These are phyloP conservation scores for Backusella sp. DNA, from an alignment of 192 early-diverging fungal species.

Conservation along the genomic window DNA sequence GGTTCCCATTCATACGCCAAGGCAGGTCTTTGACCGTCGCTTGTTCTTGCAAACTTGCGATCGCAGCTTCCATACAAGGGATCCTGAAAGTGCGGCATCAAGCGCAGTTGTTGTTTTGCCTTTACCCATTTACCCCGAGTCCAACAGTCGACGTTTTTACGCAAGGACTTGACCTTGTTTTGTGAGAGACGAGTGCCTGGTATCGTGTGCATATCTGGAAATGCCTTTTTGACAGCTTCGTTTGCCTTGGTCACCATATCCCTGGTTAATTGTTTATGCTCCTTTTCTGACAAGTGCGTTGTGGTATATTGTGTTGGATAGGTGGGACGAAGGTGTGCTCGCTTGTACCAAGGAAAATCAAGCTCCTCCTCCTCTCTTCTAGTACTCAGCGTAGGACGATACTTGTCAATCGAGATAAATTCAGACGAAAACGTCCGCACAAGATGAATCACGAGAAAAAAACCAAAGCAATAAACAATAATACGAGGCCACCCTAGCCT, in stretches of 20 bases:
- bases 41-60: slow-evolving; percentile 12
- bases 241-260: background rate
- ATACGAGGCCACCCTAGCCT: slow-evolving; percentile 9
- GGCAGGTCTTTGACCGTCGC: background rate
- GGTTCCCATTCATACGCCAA: slow-evolving; percentile 25
- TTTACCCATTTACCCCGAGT: slow-evolving; percentile 29
- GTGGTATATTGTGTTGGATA: background rate
- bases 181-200: background rate
- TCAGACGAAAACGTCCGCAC: background rate
- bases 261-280: background rate
- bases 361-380: background rate
- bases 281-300: background rate
- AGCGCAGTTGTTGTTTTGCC: background rate
- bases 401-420: background rate
- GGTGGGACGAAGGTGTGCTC: background rate
- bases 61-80: slow-evolving; percentile 31
- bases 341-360: slow-evolving; percentile 16
- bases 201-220: background rate
- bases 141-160: slow-evolving; percentile 25
- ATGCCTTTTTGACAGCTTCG: background rate
- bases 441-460: slow-evolving; percentile 12
- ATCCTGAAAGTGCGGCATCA: slow-evolving; percentile 33
- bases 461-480: slow-evolving; percentile 11
- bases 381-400: background rate
- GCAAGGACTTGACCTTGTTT: background rate